Base-by-base conservation (phyloP, 2,329 filamentous ascomycete species). In the Dryadomyces quercus-mongolicae region DNA sequence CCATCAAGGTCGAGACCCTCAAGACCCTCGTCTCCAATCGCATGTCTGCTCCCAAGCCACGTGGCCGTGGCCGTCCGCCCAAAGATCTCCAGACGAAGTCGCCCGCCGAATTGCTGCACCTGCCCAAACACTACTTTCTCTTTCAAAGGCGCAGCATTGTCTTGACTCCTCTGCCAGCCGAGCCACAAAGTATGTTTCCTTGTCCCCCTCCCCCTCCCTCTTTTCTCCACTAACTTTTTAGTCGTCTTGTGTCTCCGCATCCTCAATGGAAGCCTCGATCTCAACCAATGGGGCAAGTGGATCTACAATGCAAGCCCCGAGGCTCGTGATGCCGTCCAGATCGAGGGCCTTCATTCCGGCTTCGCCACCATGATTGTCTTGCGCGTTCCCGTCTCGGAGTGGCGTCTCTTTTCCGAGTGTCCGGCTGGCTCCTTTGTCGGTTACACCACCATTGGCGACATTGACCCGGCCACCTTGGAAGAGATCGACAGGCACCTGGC, bases 241-340 rank as follows among this genome's bases (percentile, higher is more conserved):
- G 59, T 61, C 15, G 49, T 60, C 6, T 46, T 61, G 10, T 61
- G 59, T 36, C 49, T 61, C 5, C 57, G 59, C n/a, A 51, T 60
- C 1, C 36, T 59, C 3, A 49, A 43, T 9, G 51, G 57, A 16
- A 46, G 49, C n/a, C 12, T 46, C 4, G 47, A 57, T n/a, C 34
- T 61, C 18, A 54, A 49, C 8, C 44, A 55, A 45, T 61, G 60
- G 60, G 54, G 46, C n/a, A 53, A 58, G 25, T 61, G 60, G 60
- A 60, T 61, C 2, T 56, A 50, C 38, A 47, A 53, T 13, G 56
- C 60, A 2, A 43, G 34, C 2, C 51, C 52, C 0, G 18, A 34
- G 9, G 57, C 54, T 0, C 55, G 58, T 2, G 54, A 58, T 16
- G 20, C 51, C 15, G 55, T 61, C 25, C 49, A 52, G n/a, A 53